These are phyloP conservation scores for Cystobasidiaceae sp. DNA, from an alignment of 1,284 basidiomycete genomes.

Conservation along the genomic window DNA sequence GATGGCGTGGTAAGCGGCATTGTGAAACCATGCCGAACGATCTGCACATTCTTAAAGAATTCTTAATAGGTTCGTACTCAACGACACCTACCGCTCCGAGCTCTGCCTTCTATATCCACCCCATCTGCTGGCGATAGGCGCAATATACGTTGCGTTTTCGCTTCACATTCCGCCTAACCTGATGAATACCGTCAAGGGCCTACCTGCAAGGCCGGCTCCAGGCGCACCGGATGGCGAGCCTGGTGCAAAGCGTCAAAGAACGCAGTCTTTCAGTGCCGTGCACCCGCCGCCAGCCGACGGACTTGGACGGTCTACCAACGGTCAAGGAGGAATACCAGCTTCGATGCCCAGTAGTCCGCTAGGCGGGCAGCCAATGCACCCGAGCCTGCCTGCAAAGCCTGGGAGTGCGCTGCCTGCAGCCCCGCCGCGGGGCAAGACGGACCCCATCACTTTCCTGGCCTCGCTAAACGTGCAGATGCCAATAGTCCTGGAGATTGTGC, in stretches of 20 bases:
- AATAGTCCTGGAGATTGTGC: slow-evolving; percentile 75
- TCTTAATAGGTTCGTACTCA: slow-evolving; percentile 76
- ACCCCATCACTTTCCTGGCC: slow-evolving; percentile 75
- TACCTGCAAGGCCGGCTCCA: neutral
- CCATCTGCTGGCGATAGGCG: slow-evolving; percentile 84
- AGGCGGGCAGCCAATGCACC: neutral
- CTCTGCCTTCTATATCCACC: slow-evolving; percentile 87
- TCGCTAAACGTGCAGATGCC: slow-evolving; percentile 77
- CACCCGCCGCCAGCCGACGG: neutral
- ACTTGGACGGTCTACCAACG: neutral
- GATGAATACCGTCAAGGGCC: neutral
- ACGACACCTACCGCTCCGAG: slow-evolving; percentile 90
- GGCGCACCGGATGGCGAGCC: neutral
- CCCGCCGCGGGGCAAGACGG: slow-evolving; percentile 44
- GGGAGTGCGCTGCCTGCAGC: slow-evolving; percentile 32
- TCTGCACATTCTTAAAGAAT: neutral
- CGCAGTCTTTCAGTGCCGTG: neutral
- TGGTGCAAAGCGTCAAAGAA: slow-evolving; percentile 3
- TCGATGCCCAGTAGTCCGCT: slow-evolving; percentile 10
- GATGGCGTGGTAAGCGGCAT: slow-evolving; percentile 57
- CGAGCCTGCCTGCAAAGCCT: slow-evolving; percentile 33
- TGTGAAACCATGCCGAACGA: no score
- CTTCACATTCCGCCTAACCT: slow-evolving; percentile 43
- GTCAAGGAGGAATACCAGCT: neutral
- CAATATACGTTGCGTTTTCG: slow-evolving; percentile 78